Base-by-base conservation (phyloP, 2,329 filamentous ascomycete species). In the Biscogniauxia marginata region DNA sequence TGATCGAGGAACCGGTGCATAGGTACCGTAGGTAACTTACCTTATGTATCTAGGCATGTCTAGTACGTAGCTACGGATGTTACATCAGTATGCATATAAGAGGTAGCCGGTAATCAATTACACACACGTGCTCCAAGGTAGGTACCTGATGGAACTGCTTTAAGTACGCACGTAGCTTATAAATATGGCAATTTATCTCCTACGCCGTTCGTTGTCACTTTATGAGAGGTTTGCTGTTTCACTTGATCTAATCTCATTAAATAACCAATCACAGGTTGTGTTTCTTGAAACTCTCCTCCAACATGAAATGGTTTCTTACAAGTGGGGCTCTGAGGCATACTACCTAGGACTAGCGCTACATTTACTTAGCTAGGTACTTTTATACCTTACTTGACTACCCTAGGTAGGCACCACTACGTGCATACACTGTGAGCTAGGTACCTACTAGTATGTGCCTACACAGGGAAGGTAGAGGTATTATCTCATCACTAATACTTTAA, bases 201-300 rank as follows among this genome's bases (percentile, higher is more conserved):
- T 39, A 16, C 30, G 30, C 9, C 23, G 23, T 48, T 48, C 16
- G 46, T 18, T 22, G 46, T 39, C 11, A 39, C 30, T 9, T n/a
- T 39, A 39, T 39, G 13, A n/a, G 19, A 19, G 48, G 11, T 50
- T 50, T 54, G 52, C 46, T 39, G 59, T 63, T 61, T 63, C 59
- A 63, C 51, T 56, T 46, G 39, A 48, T 53, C 49, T 46, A 56
- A 53, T 49, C 30, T 44, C 49, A 21, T 19, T 46, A 30, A 23
- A 5, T 8, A 7, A 18, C 62, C 62, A 62, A 64, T 61, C 39
- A 57, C n/a, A 49, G 13, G 3, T 20, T 19, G 13, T 16, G 13
- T 16, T 43, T 47, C 24, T 50, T 57, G 55, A 59, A 62, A 63
- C 58, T 46, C 39, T 46, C 50, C 44, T 59, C 51, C 18, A 18